Percentiles rank a stretch among this genome's conserved stretches.
Conservation (phyloP, 257 asterid genomes). For the Solanum virginianum region DNA sequence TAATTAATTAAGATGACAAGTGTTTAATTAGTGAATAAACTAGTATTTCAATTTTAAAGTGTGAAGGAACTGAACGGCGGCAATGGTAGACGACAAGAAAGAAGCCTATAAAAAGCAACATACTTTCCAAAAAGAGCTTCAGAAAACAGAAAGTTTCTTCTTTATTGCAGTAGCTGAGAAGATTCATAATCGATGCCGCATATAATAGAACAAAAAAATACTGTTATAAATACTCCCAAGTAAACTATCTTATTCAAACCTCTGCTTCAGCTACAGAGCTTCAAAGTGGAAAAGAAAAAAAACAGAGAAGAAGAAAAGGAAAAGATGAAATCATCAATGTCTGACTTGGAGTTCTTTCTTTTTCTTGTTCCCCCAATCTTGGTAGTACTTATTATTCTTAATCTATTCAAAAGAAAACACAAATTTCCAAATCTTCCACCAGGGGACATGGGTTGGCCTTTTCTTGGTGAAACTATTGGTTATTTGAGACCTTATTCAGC, state of each 20-base stretch:
- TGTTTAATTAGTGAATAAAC: neutral
- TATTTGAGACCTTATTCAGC: constrained; percentile 76
- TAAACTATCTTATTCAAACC: neutral
- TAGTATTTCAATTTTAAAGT: neutral
- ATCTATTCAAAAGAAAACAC: constrained; percentile 20
- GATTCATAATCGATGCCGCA: neutral
- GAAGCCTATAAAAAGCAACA: constrained; percentile 18
- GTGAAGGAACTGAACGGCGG: neutral
- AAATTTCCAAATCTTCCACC: constrained; percentile 57
- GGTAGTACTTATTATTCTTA: constrained; percentile 20
- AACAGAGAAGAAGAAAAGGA: neutral
- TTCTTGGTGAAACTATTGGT: constrained; percentile 70
- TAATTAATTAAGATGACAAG: neutral
- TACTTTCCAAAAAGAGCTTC: constrained; percentile 14
- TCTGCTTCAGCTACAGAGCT: neutral
- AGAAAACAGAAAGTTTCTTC: constrained; percentile 5
- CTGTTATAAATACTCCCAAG: neutral
- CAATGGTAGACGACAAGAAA: neutral
- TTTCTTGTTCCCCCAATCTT: constrained; percentile 25
- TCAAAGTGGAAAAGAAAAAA: neutral
- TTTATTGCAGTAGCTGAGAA: constrained; percentile 7
- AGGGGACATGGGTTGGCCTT: constrained; percentile 94
- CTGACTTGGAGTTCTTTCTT: constrained; percentile 37
- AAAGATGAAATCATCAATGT: constrained; percentile 7
- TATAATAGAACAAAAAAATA: neutral